phyloP scores from a whole-genome alignment of 345 rosid species.

The Cardamine occulta region DNA sequence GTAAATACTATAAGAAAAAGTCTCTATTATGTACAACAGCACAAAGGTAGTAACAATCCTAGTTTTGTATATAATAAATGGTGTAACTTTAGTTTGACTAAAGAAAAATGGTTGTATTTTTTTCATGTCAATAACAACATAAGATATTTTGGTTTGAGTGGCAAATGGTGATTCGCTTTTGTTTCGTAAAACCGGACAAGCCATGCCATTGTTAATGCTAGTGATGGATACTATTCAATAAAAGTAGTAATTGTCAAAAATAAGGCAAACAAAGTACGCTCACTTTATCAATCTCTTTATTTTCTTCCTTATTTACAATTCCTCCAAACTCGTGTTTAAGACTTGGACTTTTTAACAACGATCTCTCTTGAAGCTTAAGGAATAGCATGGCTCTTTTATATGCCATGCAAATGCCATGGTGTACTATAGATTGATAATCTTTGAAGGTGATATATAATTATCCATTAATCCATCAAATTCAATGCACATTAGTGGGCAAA shows the following conservation, averaged over 20 bases:
- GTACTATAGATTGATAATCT: neutral
- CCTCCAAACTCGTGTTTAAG: constrained; percentile 22
- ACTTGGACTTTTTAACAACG: neutral
- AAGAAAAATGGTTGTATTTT: neutral
- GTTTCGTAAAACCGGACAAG: constrained; percentile 32
- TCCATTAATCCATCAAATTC: neutral
- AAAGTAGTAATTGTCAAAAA: constrained; percentile 9
- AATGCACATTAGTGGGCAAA: neutral
- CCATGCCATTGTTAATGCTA: neutral
- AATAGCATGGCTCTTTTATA: neutral
- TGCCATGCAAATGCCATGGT: neutral
- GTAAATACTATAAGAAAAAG: neutral
- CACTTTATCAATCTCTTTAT: neutral
- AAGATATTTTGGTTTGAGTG: neutral
- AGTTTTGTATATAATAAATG: neutral
- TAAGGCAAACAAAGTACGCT: constrained; percentile 8
- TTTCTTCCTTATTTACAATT: neutral
- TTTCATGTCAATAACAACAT: neutral
- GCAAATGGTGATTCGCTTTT: neutral
- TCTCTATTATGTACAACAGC: neutral
- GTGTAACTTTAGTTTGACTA: neutral
- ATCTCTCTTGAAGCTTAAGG: neutral
- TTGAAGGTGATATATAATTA: too few species aligned
- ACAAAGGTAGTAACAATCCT: neutral
- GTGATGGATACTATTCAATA: constrained; percentile 30